Evolutionary conservation across 352 stramenopile genomes (phyloP), one percentile per base, ranked within the genome.

Genomic region (Phytophthora macrochlamydospora): DNA sequence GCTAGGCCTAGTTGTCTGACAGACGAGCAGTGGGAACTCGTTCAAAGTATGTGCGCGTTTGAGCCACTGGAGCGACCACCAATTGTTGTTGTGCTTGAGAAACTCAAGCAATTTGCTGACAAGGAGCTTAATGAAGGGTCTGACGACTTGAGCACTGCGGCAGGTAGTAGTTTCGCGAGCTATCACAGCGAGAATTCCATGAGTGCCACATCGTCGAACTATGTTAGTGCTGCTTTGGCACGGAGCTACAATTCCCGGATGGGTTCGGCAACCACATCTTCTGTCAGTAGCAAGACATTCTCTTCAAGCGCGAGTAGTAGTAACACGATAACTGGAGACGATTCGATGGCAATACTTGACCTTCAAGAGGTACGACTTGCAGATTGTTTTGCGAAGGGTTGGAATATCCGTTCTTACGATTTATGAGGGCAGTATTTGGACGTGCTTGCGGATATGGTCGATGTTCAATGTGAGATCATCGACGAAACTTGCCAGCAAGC

Each of bases 21-120:
- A 8, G 63, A 72, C 8, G 56, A 69, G n/a, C 63, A 76, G 31
- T 76, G 63, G 63, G 31, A 58, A 4, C 43, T 75, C 9, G 44
- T 75, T 7, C 29, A 62, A 28, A 59, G 51, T 1, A 68, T 72
- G 53, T 72, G 62, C 8, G 56, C 56, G 3, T 62, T 62, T 29
- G 60, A 70, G 11, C 45, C 67, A 7, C 48, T 31, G 4, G 44
- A 64, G n/a, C 56, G 67, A 31, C 59, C 66, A 14, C 31, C 51
- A 29, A 59, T 62, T 11, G n/a, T 46, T 49, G 45, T 42, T 18
- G 60, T 67, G 45, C 43, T 56, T 29, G 52, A 67, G 43, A 67
- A 62, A 2, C 60, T 67, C 11, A 67, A 62, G 18, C 51, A 62
- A 33, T 67, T 62, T 29, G 31, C 56, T 38, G 56, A 63, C 7